Conservation (phyloP, 2,329 filamentous ascomycete genomes). For the Diatrype stigma region DNA sequence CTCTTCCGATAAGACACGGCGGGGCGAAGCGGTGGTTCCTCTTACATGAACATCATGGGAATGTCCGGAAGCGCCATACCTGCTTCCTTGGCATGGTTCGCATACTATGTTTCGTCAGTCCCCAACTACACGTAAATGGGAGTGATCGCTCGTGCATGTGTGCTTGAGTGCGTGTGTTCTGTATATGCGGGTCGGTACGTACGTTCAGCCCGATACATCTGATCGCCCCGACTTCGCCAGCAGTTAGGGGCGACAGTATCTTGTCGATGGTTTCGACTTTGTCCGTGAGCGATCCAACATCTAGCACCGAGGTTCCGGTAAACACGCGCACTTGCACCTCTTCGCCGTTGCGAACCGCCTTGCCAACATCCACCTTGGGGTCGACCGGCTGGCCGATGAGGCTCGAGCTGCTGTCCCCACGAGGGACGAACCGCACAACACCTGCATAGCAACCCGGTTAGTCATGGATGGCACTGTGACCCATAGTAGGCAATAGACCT, state of each 20-base stretch:
- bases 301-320: constrained; percentile 54
- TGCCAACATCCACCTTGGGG: constrained; percentile 50
- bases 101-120: constrained; percentile 23
- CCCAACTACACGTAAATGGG: no score
- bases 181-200: constrained; percentile 8
- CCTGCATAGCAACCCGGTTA: constrained; percentile 19
- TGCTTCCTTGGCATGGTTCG: constrained; percentile 42
- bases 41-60: constrained; percentile 51
- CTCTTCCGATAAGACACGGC: constrained; percentile 2
- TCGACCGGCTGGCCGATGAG: constrained; percentile 52
- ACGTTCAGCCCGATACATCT: constrained; percentile 56
- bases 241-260: constrained; percentile 47
- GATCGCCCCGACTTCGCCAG: constrained; percentile 50
- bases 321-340: constrained; percentile 54
- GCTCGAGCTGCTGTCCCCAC: constrained; percentile 37
- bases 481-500: not conserved
- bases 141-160: no score
- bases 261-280: constrained; percentile 40
- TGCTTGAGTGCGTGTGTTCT: no score
- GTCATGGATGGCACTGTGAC: not conserved
- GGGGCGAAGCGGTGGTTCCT: not conserved
- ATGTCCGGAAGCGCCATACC: constrained; percentile 47
- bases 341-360: constrained; percentile 50
- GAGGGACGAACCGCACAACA: constrained; percentile 56
- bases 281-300: constrained; percentile 44